Evolutionary conservation across 1,284 basidiomycete species (phyloP), one percentile per base, ranked within the genome.

Genomic region (Ceratobasidium sp.): DNA sequence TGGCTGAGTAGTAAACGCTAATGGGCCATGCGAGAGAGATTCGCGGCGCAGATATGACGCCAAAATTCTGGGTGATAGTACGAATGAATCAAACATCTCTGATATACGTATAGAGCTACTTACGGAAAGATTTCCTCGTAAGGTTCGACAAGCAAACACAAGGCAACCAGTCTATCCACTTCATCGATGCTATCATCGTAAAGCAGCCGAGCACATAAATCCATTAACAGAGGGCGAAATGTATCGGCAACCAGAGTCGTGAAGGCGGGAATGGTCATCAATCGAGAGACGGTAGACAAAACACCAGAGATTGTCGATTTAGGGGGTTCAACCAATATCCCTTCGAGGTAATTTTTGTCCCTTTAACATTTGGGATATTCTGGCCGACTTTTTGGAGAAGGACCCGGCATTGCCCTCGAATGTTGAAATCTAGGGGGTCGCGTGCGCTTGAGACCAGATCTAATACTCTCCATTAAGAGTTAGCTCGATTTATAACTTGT

Each of bases 111-210:
- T 67, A 13, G 53, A 45, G n/a, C 13, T 5, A 83, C 91, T 72
- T 75, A 93, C 91, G 91, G 86, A 74, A 85, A 92, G 42, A 93
- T 78, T 76, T 93, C 90, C 75, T 87, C 85, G 73, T 92, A 87
- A 45, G 84, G 80, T 78, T 91, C 87, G 34, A 92, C 75, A 67
- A 90, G 79, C 58, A 85, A 75, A 76, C 81, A 87, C 8, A 92
- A 77, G 1, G 89, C 88, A 65, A 83, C 80, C 27, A 92, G 77
- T 74, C 85, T 84, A 45, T 84, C 80, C 73, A 86, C 83, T 4
- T 79, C 75, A 67, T 83, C 79, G 6, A 72, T 29, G 55, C 81
- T 77, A 35, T 82, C 76, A 42, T 80, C 77, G 20, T 86, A 80
- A 38, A 92, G 75, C 89, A 89, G 92, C 74, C 88, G 79, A 12